A percentile compares a stretch with the other conserved stretches of the same genome.
Conservation (phyloP, 2,329 filamentous ascomycete species). For the Aspergillus alliaceus region DNA sequence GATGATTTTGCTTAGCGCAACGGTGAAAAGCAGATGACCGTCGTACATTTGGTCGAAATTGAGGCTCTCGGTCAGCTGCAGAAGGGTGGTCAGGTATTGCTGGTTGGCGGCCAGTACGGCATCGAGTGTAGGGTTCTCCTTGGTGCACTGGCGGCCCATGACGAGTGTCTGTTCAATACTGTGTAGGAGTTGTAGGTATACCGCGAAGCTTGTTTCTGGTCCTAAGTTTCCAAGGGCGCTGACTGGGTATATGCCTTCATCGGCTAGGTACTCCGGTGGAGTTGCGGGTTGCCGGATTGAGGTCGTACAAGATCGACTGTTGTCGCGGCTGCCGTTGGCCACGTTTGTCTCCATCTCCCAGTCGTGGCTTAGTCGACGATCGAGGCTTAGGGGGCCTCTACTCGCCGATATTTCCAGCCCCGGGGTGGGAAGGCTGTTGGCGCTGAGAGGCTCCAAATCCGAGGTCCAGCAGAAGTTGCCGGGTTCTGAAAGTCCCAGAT, state of each 20-base stretch:
- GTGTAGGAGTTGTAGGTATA: conserved; percentile 11
- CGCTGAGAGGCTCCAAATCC: not conserved
- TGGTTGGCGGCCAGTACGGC: conserved; percentile 12
- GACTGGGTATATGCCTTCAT: not conserved
- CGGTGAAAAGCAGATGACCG: conserved; percentile 13
- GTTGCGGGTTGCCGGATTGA: not conserved
- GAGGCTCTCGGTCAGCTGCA: conserved; percentile 5
- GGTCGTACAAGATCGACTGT: conserved; percentile 1
- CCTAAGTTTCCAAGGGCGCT: not conserved
- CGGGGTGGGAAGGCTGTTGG: not conserved
- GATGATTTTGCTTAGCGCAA: conserved; percentile 14
- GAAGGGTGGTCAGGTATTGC: conserved; percentile 12
- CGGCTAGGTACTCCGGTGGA: not conserved
- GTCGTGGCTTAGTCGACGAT: conserved; percentile 6
- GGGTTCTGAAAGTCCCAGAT: not conserved
- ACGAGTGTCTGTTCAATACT: conserved; percentile 13
- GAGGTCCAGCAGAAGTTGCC: conserved; percentile 10
- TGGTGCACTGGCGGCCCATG: not conserved
- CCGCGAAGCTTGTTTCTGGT: not conserved
- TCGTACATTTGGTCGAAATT: conserved; percentile 6
- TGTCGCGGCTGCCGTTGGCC: not conserved
- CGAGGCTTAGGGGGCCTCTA: not conserved
- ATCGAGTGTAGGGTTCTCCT: conserved; percentile 4
- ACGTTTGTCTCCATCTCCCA: conserved; percentile 11
- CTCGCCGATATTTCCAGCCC: not conserved